Conservation (phyloP, 345 rosid species). For the Dipteronia dyeriana region DNA sequence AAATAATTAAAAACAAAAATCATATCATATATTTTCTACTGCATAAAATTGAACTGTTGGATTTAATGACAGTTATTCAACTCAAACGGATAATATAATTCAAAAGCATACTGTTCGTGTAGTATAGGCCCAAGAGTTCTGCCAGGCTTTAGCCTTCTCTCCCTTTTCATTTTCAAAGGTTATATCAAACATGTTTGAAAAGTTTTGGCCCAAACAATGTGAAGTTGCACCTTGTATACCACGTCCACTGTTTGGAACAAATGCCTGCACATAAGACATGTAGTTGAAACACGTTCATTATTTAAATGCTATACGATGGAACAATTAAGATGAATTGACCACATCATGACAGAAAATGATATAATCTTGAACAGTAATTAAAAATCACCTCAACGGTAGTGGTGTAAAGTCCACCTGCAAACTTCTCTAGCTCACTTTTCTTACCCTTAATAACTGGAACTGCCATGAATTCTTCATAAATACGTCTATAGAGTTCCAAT, state of each 20-base stretch:
- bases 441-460: slow-evolving; percentile 88
- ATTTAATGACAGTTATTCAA: not conserved
- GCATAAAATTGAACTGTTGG: not conserved
- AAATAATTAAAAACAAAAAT: not conserved
- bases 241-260: slow-evolving; percentile 95
- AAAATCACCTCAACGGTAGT: slow-evolving; percentile 82
- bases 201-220: slow-evolving; percentile 94
- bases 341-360: not conserved
- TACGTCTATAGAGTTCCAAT: slow-evolving; percentile 83
- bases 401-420: slow-evolving; percentile 97
- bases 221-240: slow-evolving; percentile 99
- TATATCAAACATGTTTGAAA: slow-evolving; percentile 95
- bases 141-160: slow-evolving; percentile 93
- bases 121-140: slow-evolving; percentile 99
- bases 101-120: slow-evolving; percentile 64
- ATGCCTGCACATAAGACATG: slow-evolving; percentile 58
- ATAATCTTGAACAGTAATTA: not conserved
- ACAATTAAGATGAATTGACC: slow-evolving; percentile 2
- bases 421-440: slow-evolving; percentile 97
- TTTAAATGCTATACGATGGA: not conserved
- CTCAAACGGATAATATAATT: not conserved
- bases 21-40: not conserved
- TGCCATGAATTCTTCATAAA: slow-evolving; percentile 91
- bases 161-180: slow-evolving; percentile 91
- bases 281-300: not conserved